Conservation (phyloP, 306 rosid species). For the Vigna radiata region DNA sequence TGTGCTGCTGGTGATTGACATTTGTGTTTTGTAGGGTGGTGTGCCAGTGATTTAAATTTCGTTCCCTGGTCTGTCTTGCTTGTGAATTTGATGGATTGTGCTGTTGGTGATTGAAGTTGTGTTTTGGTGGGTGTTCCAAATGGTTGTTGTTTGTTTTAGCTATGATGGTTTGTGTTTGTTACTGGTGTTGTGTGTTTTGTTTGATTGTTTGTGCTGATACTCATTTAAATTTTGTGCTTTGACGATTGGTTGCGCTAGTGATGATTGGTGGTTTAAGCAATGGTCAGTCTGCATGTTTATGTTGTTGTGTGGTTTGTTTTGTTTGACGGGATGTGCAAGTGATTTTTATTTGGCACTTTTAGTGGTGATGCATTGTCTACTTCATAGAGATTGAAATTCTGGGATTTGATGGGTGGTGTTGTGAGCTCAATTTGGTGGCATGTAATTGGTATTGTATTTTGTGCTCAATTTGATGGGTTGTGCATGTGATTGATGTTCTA, state of each 20-base stretch:
- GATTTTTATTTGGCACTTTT: conserved; percentile 8
- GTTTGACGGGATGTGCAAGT: neutral
- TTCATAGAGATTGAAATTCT: neutral
- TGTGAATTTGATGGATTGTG: neutral
- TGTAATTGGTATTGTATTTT: conserved; percentile 2
- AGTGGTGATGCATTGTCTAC: neutral
- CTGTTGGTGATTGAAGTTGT: neutral
- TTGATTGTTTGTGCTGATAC: neutral
- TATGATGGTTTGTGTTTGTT: neutral
- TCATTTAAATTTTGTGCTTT: conserved; percentile 9
- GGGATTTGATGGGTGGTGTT: conserved; percentile 4
- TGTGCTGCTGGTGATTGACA: neutral
- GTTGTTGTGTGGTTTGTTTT: neutral
- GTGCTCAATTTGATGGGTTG: neutral
- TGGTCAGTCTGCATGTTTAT: neutral
- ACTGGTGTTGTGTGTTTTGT: neutral
- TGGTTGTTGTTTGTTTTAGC: neutral
- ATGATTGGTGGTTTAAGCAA: neutral
- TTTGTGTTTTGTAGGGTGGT: neutral
- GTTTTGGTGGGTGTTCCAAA: neutral
- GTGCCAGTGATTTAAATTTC: neutral
- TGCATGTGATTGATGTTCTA: conserved; percentile 1
- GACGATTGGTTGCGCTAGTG: neutral
- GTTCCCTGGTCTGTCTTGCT: neutral
- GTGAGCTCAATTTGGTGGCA: neutral